These are phyloP conservation scores for Spencermartinsiella europaea DNA, from an alignment of 805 yeast species.

Conservation along the genomic window DNA sequence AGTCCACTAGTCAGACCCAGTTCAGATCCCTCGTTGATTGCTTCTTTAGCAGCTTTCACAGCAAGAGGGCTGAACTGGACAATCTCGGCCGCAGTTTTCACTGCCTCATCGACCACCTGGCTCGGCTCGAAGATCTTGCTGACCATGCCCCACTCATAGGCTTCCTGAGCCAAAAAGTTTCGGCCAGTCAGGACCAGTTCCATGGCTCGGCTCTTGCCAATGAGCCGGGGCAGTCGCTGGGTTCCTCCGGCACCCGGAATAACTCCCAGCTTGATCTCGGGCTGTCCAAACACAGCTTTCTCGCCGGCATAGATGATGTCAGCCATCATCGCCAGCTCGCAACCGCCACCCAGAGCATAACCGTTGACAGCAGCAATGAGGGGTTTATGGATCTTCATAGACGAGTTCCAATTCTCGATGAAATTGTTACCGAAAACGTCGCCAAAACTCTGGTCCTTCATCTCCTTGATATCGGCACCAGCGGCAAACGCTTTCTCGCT, in stretches of 20 bases:
- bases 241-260: constrained; percentile 53
- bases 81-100: constrained; percentile 40
- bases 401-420: constrained; percentile 38
- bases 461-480: constrained; percentile 52
- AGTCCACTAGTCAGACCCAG: constrained; percentile 37
- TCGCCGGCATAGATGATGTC: constrained; percentile 49
- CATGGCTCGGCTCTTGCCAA: constrained; percentile 49
- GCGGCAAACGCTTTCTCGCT: constrained; percentile 47
- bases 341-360: constrained; percentile 53
- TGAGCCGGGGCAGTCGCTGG: constrained; percentile 43
- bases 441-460: constrained; percentile 37
- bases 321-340: constrained; percentile 50
- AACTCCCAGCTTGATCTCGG: constrained; percentile 49
- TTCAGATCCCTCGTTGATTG: constrained; percentile 39
- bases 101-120: constrained; percentile 38
- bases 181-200: constrained; percentile 46
- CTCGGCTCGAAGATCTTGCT: constrained; percentile 38
- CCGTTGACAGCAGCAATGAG: constrained; percentile 52
- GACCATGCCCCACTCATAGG: constrained; percentile 45
- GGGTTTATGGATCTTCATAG: constrained; percentile 41
- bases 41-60: constrained; percentile 42
- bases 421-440: constrained; percentile 34
- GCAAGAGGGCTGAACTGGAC: constrained; percentile 41
- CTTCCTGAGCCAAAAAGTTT: constrained; percentile 40
- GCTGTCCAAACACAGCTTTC: constrained; percentile 48